These are phyloP conservation scores for Protomyces lactucae-debilis DNA, from an alignment of 1,139 yeast species.

Conservation along the genomic window DNA sequence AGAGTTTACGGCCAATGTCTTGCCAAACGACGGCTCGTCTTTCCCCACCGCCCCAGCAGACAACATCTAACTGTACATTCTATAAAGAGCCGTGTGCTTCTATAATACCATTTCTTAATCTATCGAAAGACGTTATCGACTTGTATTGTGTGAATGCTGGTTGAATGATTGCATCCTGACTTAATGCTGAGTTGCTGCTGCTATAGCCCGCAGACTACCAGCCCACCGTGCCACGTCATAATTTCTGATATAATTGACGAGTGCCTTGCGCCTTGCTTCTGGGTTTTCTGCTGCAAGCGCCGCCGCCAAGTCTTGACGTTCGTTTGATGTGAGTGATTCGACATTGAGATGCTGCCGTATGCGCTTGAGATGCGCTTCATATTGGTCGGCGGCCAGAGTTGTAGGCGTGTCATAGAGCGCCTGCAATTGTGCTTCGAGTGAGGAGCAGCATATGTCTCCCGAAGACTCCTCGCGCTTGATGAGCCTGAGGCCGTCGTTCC, in stretches of 20 bases:
- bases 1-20: conserved; percentile 48
- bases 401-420: conserved; percentile 59
- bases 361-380: conserved; percentile 10
- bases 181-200: conserved; percentile 1
- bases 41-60: conserved; percentile 11
- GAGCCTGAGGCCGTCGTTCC: conserved; percentile 5
- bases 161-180: neutral
- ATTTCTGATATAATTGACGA: conserved; percentile 15
- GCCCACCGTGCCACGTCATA: conserved; percentile 19
- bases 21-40: neutral
- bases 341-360: neutral
- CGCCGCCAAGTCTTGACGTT: neutral
- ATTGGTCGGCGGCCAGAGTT: conserved; percentile 12
- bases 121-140: neutral
- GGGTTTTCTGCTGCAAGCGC: neutral
- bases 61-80: conserved; percentile 8
- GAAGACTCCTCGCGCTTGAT: neutral
- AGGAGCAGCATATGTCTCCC: neutral
- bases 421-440: neutral
- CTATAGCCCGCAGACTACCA: conserved; percentile 12
- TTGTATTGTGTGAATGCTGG: neutral
- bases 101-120: neutral
- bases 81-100: neutral
- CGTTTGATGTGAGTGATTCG: conserved; percentile 1
- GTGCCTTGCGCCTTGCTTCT: conserved; percentile 11